These are phyloP conservation scores for Pseudocercospora eumusae DNA, from an alignment of 2,329 filamentous ascomycete species.

Conservation along the genomic window DNA sequence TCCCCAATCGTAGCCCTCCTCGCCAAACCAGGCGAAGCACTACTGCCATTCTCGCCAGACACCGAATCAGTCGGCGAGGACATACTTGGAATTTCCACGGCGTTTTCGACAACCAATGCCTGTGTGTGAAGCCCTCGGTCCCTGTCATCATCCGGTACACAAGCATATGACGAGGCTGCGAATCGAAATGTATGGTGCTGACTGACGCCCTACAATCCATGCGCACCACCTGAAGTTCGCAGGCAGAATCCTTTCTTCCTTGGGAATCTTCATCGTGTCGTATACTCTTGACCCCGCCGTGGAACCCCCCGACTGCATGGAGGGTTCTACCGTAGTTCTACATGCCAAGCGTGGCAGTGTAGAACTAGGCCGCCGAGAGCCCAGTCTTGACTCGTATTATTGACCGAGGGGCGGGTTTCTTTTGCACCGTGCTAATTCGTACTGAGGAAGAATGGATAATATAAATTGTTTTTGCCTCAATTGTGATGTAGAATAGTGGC, in stretches of 20 bases:
- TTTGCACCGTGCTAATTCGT: background rate
- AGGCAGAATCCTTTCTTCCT: background rate
- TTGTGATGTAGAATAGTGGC: background rate
- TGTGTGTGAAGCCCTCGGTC: background rate
- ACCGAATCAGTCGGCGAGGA: constrained; percentile 13
- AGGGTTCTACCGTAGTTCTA: too few relatives aligned
- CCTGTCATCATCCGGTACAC: constrained; percentile 13
- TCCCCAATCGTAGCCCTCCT: constrained; percentile 26
- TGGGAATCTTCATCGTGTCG: background rate
- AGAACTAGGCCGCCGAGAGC: constrained; percentile 2
- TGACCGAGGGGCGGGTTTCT: constrained; percentile 4
- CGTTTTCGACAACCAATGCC: constrained; percentile 9
- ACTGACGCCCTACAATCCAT: background rate
- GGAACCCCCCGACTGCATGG: background rate
- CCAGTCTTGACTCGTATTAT: background rate
- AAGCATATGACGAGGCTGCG: constrained; percentile 13
- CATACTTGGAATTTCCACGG: constrained; percentile 14
- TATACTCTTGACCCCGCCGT: constrained; percentile 2
- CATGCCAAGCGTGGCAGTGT: constrained; percentile 7
- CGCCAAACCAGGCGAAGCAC: constrained; percentile 13
- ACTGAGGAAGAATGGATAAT: background rate
- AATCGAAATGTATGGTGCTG: background rate
- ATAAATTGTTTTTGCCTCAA: constrained; percentile 10
- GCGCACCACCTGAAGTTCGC: constrained; percentile 2
- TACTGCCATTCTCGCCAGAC: constrained; percentile 9